Base-by-base conservation (phyloP, 345 rosid genomes). In the Pistacia atlantica region DNA sequence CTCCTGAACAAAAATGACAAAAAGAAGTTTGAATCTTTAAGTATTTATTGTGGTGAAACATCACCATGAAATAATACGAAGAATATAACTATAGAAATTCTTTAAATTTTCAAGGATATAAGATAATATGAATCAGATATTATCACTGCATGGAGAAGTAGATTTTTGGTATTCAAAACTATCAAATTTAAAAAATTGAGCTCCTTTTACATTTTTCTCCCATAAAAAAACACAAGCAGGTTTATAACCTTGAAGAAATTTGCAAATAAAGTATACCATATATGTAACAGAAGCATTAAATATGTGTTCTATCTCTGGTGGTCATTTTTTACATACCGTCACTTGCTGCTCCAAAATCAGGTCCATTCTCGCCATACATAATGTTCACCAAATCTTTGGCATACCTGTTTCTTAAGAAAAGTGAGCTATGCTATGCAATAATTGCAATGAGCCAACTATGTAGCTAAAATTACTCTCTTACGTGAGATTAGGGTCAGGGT, bases 401-500 rank as follows among this genome's bases (percentile, higher is more conserved):
- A 77, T 96, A 92, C 77, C 99, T 96, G 86, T 81, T 82, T 66
- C 60, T 72, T 57, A 72, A 72, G 45, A 80, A 51, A 60, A 74
- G 66, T 75, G 48, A 78, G 68, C 49, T 45, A 76, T 33, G 52
- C 13, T 65, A 63, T 57, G 56, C 65, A 65, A 61, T 66, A 55
- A 71, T 8, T 69, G 16, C 58, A 72, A 46, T 67, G 67, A 67
- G 75, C 49, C 51, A 33, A 20, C 74, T 38, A 37, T 42, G 77
- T 65, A 18, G 73, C 28, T n/a, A 10, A 31, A 61, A 65, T 18
- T 35, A 69, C 56, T 51, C 84, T 76, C 97, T 88, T 86, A 93
- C 93, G 93, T 90, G 69, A 96, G 97, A 83, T 96, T 96, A 74
- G 97, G 99, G 83, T 93, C 97, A 16, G 99, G 99, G 88, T 93